Evolutionary conservation across 352 stramenopile species (phyloP).

Genomic region (Pythium scleroteichum): DNA sequence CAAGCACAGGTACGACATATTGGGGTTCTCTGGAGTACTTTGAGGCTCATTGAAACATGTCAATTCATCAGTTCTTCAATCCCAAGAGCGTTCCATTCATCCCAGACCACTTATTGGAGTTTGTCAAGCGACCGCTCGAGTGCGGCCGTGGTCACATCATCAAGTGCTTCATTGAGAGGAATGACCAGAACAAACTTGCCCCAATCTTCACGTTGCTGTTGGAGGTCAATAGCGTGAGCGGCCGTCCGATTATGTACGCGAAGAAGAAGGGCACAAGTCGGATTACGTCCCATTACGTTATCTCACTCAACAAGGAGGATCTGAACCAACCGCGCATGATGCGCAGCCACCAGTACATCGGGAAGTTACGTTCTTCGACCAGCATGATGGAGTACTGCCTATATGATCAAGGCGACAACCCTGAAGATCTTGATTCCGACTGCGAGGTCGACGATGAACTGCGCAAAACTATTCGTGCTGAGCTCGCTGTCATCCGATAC

Average conservation of each 20-base stretch:
- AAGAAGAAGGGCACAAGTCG: conserved; percentile 73
- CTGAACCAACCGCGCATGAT: conserved; percentile 77
- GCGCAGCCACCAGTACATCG: conserved; percentile 85
- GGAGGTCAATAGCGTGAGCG: conserved; percentile 86
- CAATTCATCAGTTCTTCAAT: conserved; percentile 65
- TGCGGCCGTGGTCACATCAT: conserved; percentile 76
- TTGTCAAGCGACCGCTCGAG: conserved; percentile 76
- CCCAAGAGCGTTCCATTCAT: conserved; percentile 82
- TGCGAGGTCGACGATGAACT: conserved; percentile 80
- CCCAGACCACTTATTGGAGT: conserved; percentile 78
- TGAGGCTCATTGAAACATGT: conserved; percentile 7
- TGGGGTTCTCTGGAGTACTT: not conserved
- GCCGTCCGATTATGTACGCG: conserved; percentile 81
- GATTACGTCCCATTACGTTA: conserved; percentile 87
- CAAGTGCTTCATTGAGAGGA: conserved; percentile 90
- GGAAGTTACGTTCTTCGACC: conserved; percentile 80
- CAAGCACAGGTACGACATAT: conserved; percentile 42
- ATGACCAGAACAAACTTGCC: conserved; percentile 78
- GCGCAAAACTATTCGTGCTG: conserved; percentile 69
- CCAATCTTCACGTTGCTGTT: conserved; percentile 83
- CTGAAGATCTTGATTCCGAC: conserved; percentile 81
- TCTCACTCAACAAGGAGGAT: conserved; percentile 87
- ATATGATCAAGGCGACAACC: conserved; percentile 86
- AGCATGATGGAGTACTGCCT: conserved; percentile 85
- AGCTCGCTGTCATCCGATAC: conserved; percentile 73